These are phyloP conservation scores for Triticum timopheevii DNA, from an alignment of 176 grass and related monocot genomes.

Conservation along the genomic window DNA sequence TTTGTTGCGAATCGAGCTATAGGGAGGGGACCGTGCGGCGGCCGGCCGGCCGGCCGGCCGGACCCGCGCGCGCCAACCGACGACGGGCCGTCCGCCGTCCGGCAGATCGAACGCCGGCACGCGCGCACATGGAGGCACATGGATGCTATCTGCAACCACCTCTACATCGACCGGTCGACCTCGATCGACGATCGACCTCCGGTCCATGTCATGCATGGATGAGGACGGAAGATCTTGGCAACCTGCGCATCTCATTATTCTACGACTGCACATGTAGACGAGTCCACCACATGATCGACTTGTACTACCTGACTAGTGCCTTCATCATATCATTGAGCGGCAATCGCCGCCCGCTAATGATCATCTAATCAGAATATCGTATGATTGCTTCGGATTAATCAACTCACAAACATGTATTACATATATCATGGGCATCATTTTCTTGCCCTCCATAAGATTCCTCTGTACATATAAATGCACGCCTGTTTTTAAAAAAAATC, in stretches of 20 bases:
- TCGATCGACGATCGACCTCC: background rate
- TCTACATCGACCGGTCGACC: background rate
- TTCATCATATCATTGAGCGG: background rate
- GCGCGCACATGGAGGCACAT: conserved; percentile 3
- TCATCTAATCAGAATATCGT: background rate
- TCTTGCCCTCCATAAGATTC: background rate
- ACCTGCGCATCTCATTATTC: background rate
- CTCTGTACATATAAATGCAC: background rate
- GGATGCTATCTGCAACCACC: background rate
- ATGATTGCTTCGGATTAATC: background rate
- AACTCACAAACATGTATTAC: too few species aligned
- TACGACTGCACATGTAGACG: background rate
- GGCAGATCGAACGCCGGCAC: background rate
- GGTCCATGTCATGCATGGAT: background rate
- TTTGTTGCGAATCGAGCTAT: too few species aligned
- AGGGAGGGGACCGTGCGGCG: background rate
- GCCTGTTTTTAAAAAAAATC: background rate
- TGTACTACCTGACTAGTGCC: background rate
- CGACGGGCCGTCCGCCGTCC: background rate
- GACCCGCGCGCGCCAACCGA: background rate
- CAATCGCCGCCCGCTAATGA: background rate
- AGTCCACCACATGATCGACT: background rate
- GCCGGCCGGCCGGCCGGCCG: background rate
- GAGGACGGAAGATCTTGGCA: background rate
- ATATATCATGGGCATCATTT: background rate